A percentile compares a stretch with the other conserved stretches of the same genome.
phyloP scores from a whole-genome alignment of 1,284 basidiomycete genomes.

The Farysia itapuensis region DNA sequence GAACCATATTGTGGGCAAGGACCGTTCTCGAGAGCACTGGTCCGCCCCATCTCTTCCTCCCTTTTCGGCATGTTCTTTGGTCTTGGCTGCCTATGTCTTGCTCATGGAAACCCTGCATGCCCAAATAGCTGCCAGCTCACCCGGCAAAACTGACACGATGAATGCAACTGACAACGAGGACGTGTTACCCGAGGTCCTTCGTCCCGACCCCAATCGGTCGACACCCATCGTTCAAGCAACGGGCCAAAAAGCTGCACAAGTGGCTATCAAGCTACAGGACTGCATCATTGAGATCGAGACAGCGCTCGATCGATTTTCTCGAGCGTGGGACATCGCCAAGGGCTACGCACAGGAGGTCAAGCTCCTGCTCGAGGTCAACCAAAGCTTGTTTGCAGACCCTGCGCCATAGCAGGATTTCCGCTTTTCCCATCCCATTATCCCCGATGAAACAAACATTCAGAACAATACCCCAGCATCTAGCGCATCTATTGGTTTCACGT shows the following conservation, averaged over 20 bases:
- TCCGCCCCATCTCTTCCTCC: conserved; percentile 43
- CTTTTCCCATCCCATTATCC: too few species aligned
- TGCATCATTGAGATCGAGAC: conserved; percentile 33
- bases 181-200: conserved; percentile 22
- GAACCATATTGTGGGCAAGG: neutral
- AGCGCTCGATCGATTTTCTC: conserved; percentile 28
- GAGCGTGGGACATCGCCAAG: conserved; percentile 38
- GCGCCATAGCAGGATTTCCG: neutral
- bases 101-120: conserved; percentile 49
- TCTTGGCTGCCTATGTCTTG: conserved; percentile 43
- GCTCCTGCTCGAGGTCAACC: conserved; percentile 31
- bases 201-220: conserved; percentile 17
- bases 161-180: conserved; percentile 2
- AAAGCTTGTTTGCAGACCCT: conserved; percentile 18
- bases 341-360: conserved; percentile 33
- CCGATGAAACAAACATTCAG: too few species aligned
- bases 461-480: too few species aligned
- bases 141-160: conserved; percentile 3
- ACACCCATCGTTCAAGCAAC: conserved; percentile 9
- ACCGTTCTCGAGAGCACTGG: conserved; percentile 16
- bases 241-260: conserved; percentile 14
- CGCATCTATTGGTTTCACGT: too few species aligned
- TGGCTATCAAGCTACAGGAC: conserved; percentile 19
- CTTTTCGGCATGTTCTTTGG: conserved; percentile 45
- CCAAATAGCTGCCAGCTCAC: conserved; percentile 24